A percentile compares a stretch with the other conserved stretches of the same genome.
phyloP scores from a whole-genome alignment of 306 rosid species.

The Argentina anserina region DNA sequence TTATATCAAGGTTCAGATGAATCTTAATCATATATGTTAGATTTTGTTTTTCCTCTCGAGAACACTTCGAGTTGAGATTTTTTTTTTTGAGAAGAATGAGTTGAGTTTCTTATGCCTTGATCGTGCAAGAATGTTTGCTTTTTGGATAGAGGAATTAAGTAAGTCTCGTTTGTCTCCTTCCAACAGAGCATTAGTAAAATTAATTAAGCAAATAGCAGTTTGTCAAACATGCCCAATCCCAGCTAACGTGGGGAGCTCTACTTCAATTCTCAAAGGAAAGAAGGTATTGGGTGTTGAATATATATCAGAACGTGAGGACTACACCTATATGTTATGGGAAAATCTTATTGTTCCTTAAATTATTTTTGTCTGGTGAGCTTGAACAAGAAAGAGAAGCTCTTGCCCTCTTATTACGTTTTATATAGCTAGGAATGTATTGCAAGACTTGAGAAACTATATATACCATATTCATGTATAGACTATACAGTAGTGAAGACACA shows the following conservation, averaged over 20 bases:
- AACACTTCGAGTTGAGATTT: not conserved
- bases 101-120: not conserved
- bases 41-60: not conserved
- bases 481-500: not conserved
- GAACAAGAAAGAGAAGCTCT: not conserved
- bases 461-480: not conserved
- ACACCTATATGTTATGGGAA: slow-evolving; percentile 19
- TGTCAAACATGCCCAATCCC: slow-evolving; percentile 24
- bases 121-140: not conserved
- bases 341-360: not conserved
- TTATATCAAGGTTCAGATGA: not conserved
- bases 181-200: not conserved
- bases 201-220: not conserved
- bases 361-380: not conserved
- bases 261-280: not conserved
- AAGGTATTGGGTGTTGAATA: not conserved
- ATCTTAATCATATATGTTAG: not conserved
- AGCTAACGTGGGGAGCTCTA: slow-evolving; percentile 62
- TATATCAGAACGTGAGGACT: slow-evolving; percentile 46
- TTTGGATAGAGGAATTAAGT: not conserved
- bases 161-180: not conserved
- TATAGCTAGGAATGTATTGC: not conserved
- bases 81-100: not conserved
- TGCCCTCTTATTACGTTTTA: not conserved
- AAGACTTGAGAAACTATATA: not conserved